These are phyloP conservation scores for Pleurostoma richardsiae DNA, from an alignment of 2,329 filamentous ascomycete species.

Conservation along the genomic window DNA sequence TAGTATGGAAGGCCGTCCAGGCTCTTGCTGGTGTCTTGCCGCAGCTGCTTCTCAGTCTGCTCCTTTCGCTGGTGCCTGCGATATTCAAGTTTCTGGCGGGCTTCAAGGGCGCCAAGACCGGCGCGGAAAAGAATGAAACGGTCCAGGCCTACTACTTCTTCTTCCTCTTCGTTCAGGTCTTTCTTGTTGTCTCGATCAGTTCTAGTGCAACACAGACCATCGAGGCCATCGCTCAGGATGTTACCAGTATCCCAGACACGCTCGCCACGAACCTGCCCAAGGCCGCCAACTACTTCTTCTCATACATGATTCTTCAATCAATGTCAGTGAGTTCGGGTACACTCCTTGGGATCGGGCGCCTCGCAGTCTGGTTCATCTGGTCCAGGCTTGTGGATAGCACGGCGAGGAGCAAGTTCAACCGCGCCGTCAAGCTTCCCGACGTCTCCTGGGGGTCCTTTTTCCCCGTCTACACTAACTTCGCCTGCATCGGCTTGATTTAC, in stretches of 20 bases:
- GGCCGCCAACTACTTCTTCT: constrained; percentile 95
- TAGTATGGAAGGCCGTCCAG: constrained; percentile 56
- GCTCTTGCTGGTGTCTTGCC: constrained; percentile 82
- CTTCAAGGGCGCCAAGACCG: constrained; percentile 77
- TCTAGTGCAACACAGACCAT: constrained; percentile 63
- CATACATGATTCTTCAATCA: constrained; percentile 94
- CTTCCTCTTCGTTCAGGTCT: constrained; percentile 92
- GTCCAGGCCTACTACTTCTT: constrained; percentile 91
- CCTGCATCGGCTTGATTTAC: constrained; percentile 87
- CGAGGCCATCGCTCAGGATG: constrained; percentile 49
- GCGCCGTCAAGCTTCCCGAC: constrained; percentile 72
- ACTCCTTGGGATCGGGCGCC: constrained; percentile 73
- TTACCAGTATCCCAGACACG: constrained; percentile 62
- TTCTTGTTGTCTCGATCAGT: constrained; percentile 85
- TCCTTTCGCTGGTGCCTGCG: constrained; percentile 77
- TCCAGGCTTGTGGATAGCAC: constrained; percentile 81
- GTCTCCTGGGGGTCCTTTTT: constrained; percentile 93
- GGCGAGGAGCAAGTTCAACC: constrained; percentile 72
- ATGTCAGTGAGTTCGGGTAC: constrained; percentile 87
- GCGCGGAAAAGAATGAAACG: constrained; percentile 70
- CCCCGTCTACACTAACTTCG: constrained; percentile 94
- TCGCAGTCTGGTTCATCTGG: constrained; percentile 77
- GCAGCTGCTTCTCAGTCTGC: constrained; percentile 66
- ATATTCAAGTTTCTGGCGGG: constrained; percentile 69
- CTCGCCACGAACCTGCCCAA: constrained; percentile 77